Conservation (phyloP, 2,329 filamentous ascomycete genomes). For the Fusarium fujikuroi region DNA sequence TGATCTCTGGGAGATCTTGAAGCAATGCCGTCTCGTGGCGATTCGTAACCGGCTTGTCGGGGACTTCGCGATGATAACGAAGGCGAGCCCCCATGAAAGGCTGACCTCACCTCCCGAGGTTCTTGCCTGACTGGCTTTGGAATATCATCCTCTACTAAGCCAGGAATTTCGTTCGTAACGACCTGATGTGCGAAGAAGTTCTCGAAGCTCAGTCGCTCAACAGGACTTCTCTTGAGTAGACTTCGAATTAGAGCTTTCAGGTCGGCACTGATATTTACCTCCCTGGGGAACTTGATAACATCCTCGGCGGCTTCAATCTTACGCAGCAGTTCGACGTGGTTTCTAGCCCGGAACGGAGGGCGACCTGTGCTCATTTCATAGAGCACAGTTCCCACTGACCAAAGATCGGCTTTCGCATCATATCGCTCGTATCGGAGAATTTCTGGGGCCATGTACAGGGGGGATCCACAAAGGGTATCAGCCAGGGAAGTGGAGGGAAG, state of each 20-base stretch:
- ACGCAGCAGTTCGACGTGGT: slow-evolving; percentile 92
- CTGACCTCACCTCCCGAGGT: slow-evolving; percentile 50
- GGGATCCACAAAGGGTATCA: slow-evolving; percentile 95
- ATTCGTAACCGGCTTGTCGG: slow-evolving; percentile 55
- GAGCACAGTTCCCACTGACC: slow-evolving; percentile 95
- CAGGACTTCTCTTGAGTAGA: slow-evolving; percentile 85
- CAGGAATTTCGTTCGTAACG: slow-evolving; percentile 80
- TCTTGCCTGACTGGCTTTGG: slow-evolving; percentile 56
- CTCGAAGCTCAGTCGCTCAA: slow-evolving; percentile 86
- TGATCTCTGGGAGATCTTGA: slow-evolving; percentile 57
- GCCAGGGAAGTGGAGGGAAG: slow-evolving; percentile 90
- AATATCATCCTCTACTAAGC: slow-evolving; percentile 80
- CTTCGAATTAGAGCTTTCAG: slow-evolving; percentile 84
- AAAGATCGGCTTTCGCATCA: slow-evolving; percentile 94
- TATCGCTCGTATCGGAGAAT: slow-evolving; percentile 98
- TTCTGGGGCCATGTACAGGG: slow-evolving; percentile 98
- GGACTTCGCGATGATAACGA: slow-evolving; percentile 43
- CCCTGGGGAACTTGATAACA: slow-evolving; percentile 82
- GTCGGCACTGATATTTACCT: slow-evolving; percentile 75
- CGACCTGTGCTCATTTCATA: slow-evolving; percentile 95
- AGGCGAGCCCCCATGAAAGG: slow-evolving; percentile 46
- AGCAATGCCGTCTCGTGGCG: slow-evolving; percentile 47
- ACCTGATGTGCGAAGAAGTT: slow-evolving; percentile 83
- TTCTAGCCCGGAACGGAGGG: slow-evolving; percentile 90
- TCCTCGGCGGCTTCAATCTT: slow-evolving; percentile 93